A percentile compares a stretch with the other conserved stretches of the same genome.
phyloP scores from a whole-genome alignment of 345 rosid species.

The Lepidium didymum region DNA sequence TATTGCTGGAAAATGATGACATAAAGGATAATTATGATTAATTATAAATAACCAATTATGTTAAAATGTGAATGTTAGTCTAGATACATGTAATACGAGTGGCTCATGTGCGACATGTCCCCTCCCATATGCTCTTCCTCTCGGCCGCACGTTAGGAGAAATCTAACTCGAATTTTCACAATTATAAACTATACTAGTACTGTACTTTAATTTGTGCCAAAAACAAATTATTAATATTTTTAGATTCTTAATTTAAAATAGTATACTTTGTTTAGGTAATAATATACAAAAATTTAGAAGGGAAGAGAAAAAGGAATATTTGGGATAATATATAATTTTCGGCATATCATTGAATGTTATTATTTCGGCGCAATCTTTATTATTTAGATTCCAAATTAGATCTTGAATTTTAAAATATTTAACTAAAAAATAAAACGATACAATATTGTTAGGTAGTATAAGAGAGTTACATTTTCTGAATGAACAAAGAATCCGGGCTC shows the following conservation, averaged over 20 bases:
- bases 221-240: not conserved
- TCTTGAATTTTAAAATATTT: not conserved
- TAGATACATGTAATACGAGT: slow-evolving; percentile 16
- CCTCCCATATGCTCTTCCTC: slow-evolving; percentile 15
- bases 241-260: not conserved
- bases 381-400: not conserved
- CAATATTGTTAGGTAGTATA: too few relatives aligned
- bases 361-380: not conserved
- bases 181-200: not conserved
- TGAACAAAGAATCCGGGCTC: too few relatives aligned
- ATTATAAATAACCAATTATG: not conserved
- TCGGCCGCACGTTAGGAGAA: slow-evolving; percentile 20
- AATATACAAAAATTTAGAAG: not conserved
- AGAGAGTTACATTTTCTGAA: too few relatives aligned
- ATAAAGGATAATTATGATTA: not conserved
- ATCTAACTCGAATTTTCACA: not conserved
- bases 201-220: not conserved
- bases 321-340: not conserved
- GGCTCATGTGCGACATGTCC: slow-evolving; percentile 20
- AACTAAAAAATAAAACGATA: not conserved
- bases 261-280: not conserved
- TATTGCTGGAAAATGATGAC: not conserved
- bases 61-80: not conserved
- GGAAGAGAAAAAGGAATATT: not conserved
- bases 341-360: not conserved